These are phyloP conservation scores for Viola odorata DNA, from an alignment of 345 rosid species.

Conservation along the genomic window DNA sequence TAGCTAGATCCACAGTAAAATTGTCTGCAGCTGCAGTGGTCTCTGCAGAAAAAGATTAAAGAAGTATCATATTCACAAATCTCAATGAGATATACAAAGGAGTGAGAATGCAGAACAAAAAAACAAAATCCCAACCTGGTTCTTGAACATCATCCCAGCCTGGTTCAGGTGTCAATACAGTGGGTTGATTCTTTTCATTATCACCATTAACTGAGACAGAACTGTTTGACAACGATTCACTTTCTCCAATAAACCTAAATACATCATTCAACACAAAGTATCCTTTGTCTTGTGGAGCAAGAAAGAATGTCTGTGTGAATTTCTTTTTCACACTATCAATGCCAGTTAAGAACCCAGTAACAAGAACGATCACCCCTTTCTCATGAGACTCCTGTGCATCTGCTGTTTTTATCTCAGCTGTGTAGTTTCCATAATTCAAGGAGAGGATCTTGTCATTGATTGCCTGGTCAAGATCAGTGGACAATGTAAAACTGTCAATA, in stretches of 20 bases:
- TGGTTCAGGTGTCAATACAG: constrained; percentile 29
- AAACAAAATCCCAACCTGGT: constrained; percentile 5
- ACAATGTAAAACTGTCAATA: background rate
- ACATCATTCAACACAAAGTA: constrained; percentile 86
- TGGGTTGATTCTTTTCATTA: constrained; percentile 29
- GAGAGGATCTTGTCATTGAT: constrained; percentile 23
- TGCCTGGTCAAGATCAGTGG: constrained; percentile 15
- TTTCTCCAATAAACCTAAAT: constrained; percentile 72
- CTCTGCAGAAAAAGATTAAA: constrained; percentile 29
- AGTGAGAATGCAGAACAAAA: background rate
- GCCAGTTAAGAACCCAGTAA: constrained; percentile 79
- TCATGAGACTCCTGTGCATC: constrained; percentile 75
- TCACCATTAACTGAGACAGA: constrained; percentile 30
- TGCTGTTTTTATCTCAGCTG: constrained; percentile 84
- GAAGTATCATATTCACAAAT: background rate
- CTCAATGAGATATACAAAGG: constrained; percentile 1
- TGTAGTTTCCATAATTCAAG: constrained; percentile 36
- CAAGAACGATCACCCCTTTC: constrained; percentile 74
- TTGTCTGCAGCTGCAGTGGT: constrained; percentile 26
- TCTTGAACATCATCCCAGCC: constrained; percentile 29
- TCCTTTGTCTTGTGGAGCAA: constrained; percentile 89
- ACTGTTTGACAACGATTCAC: constrained; percentile 29
- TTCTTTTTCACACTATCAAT: constrained; percentile 67
- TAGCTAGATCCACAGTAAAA: constrained; percentile 22
- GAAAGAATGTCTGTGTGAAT: constrained; percentile 81